Evolutionary conservation across 2,329 filamentous ascomycete species (phyloP), one percentile per base, ranked within the genome.

Genomic region (Penicillium verrucosum): DNA sequence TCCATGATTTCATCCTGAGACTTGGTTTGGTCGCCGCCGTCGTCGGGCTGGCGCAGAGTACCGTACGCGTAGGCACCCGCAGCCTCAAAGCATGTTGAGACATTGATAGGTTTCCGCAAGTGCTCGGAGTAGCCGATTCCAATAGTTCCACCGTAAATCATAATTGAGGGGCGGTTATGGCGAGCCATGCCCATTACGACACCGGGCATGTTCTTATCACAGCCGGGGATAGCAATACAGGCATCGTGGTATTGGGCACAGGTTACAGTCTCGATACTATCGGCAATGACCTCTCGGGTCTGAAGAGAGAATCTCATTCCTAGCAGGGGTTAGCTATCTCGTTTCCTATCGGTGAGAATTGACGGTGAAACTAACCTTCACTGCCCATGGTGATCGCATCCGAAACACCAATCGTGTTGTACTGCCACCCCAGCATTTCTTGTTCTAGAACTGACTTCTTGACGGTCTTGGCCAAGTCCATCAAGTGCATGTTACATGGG

Each of bases 151-250:
- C 93, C 93, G 72, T 97, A 97, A 58, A 97, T 88, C 92, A 97
- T 96, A 70, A 97, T 80, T 46, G 91, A 94, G 4, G 93, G 93
- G 10, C 93, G 84, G 75, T 97, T 97, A 76, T 95, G 90, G 56
- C 93, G 85, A 14, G 90, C 90, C 69, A 94, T 92, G 0, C 89
- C 92, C 87, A 96, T 96, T 61, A 94, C 81, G 16, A 90, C 88
- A 61, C 92, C 92, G 0, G 92, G 92, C 93, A 97, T 97, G 74
- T 97, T 97, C 83, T 97, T 97, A 78, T 97, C 92, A 73, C 92
- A 97, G 11, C 92, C 92, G 0, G 93, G 92, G 65, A 97, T 93
- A 30, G 90, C 87, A 72, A 97, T 92, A 73, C 92, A 95, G 57
- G 92, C 93, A 72, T 97, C 93, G 74, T 97, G 91, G 65, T 89